Base-by-base conservation (phyloP, 2,329 filamentous ascomycete species). In the Colletotrichum chrysophilum region DNA sequence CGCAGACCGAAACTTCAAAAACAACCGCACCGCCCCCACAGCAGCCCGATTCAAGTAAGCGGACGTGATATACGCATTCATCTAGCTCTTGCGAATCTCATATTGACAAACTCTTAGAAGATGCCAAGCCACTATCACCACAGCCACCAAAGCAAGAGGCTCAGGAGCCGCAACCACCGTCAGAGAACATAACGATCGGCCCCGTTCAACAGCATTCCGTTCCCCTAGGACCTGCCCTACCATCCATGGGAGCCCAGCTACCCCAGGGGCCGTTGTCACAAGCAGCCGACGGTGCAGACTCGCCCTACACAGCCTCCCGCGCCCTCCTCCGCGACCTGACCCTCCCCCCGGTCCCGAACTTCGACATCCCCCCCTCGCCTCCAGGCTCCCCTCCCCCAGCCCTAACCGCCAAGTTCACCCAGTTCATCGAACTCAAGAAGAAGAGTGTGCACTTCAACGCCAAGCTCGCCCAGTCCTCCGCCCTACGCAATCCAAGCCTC, bases 381-480 rank as follows among this genome's bases (percentile, higher is more conserved):
- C 92, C 93, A 1, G 91, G 91, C 28, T 90, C 91, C 3, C 91
- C 91, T 13, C 85, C 87, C 1, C 81, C 86, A 38, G 79, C 85
- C 56, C 84, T 92, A 14, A 93, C 90, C 66, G 89, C 90, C 78
- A 96, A 95, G 79, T 93, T 96, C 79, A 89, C 91, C 77, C 91
- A 92, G 75, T 96, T 97, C 78, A 89, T 96, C 1, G 88, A 91
- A 61, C 88, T 96, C n/a, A 97, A 97, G 85, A 92, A 91, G 80
- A 91, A 93, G 77, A 93, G 93, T 6, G 88, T 93, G 18, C 95
- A 97, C 84, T 96, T 96, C 88, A 96, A 97, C 82, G 88, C 92
- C 79, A 93, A 94, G 76, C 87, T 97, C 10, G 91, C 93, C 43
- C 88, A 89, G 73, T 94, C 93, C 1, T 85, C 90, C 1, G 91